phyloP scores from a whole-genome alignment of 352 stramenopile species.

The Phytopythium litorale region DNA sequence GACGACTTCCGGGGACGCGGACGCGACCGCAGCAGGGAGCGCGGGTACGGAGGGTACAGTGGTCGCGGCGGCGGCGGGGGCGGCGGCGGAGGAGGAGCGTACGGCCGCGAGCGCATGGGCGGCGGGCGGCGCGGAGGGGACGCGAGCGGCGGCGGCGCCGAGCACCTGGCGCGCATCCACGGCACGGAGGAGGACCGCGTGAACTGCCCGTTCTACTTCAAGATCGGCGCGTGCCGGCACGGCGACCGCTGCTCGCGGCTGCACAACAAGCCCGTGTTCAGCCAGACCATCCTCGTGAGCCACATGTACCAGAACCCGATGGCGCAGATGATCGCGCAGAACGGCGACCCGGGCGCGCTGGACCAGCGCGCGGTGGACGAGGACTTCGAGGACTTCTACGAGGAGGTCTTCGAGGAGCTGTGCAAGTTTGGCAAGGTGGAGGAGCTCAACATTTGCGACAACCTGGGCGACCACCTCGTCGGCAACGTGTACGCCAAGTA shows the following conservation, averaged over 20 bases:
- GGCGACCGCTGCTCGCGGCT: slow-evolving; percentile 97
- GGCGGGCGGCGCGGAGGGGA: slow-evolving; percentile 54
- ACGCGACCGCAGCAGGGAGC: slow-evolving; percentile 71
- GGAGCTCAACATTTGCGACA: slow-evolving; percentile 99
- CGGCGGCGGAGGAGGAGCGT: slow-evolving; percentile 31
- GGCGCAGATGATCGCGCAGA: slow-evolving; percentile 85
- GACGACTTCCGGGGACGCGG: slow-evolving; percentile 59
- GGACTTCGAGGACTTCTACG: slow-evolving; percentile 96
- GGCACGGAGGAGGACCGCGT: slow-evolving; percentile 96
- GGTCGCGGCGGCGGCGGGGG: slow-evolving; percentile 23
- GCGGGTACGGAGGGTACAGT: slow-evolving; percentile 32
- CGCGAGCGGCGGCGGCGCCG: slow-evolving; percentile 82
- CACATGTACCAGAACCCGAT: slow-evolving; percentile 98
- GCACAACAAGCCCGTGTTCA: slow-evolving; percentile 99
- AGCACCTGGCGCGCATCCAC: slow-evolving; percentile 97
- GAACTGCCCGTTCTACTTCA: slow-evolving; percentile 99
- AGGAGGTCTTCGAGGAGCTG: slow-evolving; percentile 98
- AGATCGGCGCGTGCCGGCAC: slow-evolving; percentile 99
- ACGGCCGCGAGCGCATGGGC: slow-evolving; percentile 54
- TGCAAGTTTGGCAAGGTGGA: slow-evolving; percentile 98
- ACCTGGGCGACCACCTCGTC: slow-evolving; percentile 99
- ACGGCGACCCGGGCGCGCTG: slow-evolving; percentile 75
- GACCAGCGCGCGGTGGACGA: slow-evolving; percentile 93
- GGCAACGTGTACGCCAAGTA: slow-evolving; percentile 99
- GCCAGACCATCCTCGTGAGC: slow-evolving; percentile 97